These are phyloP conservation scores for Suillus luteus DNA, from an alignment of 768 basidiomycete species.

Conservation along the genomic window DNA sequence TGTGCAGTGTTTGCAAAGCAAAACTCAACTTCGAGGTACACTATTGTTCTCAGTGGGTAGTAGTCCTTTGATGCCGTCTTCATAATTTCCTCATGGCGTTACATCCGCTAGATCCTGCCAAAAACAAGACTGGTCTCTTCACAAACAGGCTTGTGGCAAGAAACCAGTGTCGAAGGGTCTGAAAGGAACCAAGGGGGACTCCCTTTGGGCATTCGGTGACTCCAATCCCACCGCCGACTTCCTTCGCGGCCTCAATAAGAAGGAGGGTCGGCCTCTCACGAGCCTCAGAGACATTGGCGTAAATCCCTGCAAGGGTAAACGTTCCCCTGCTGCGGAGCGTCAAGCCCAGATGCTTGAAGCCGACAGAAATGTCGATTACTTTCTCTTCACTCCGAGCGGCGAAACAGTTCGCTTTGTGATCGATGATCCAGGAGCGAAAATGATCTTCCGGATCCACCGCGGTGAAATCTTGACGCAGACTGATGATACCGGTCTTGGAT, in stretches of 20 bases:
- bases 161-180: conserved; percentile 21
- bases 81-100: background rate
- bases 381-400: conserved; percentile 21
- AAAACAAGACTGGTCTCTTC: conserved; percentile 19
- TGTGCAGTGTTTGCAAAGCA: conserved; percentile 23
- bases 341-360: conserved; percentile 22
- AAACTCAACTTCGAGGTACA: conserved; percentile 21
- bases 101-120: conserved; percentile 20
- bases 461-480: conserved; percentile 9
- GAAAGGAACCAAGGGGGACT: conserved; percentile 22
- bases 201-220: conserved; percentile 14
- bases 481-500: conserved; percentile 6
- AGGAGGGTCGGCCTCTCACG: background rate
- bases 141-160: conserved; percentile 24
- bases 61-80: background rate
- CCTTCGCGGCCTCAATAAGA: background rate
- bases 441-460: conserved; percentile 20
- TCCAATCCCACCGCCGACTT: conserved; percentile 10
- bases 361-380: conserved; percentile 23
- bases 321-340: conserved; percentile 20
- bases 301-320: conserved; percentile 15
- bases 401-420: conserved; percentile 19
- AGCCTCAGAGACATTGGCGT: conserved; percentile 17
- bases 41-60: conserved; percentile 22
- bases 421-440: conserved; percentile 14